These are phyloP conservation scores for Candida sojae DNA, from an alignment of 1,139 yeast genomes.

Conservation along the genomic window DNA sequence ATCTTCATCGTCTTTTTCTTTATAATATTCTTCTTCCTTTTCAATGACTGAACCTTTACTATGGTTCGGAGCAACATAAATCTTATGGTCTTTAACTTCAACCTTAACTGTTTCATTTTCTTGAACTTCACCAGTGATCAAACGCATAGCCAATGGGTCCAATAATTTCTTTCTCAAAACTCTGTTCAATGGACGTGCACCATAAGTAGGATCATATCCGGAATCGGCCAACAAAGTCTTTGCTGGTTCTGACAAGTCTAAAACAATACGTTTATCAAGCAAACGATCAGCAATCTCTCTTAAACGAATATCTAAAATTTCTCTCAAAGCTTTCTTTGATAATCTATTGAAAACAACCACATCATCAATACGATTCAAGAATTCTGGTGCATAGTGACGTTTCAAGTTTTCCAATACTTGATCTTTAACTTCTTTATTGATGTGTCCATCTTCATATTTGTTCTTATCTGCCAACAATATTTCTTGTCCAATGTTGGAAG, in stretches of 20 bases:
- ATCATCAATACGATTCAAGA: slow-evolving; percentile 90
- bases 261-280: slow-evolving; percentile 71
- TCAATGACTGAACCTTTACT: slow-evolving; percentile 10
- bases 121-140: slow-evolving; percentile 78
- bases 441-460: slow-evolving; percentile 45
- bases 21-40: slow-evolving; percentile 11
- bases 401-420: slow-evolving; percentile 69
- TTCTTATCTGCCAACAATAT: slow-evolving; percentile 64
- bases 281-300: slow-evolving; percentile 78
- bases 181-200: slow-evolving; percentile 95
- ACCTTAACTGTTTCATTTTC: slow-evolving; percentile 65
- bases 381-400: slow-evolving; percentile 85
- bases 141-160: slow-evolving; percentile 80
- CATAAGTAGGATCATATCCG: slow-evolving; percentile 90
- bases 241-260: slow-evolving; percentile 61
- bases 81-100: slow-evolving; percentile 24
- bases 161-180: slow-evolving; percentile 77
- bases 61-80: slow-evolving; percentile 52
- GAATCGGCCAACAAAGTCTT: slow-evolving; percentile 75
- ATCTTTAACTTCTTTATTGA: slow-evolving; percentile 49
- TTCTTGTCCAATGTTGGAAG: slow-evolving; percentile 95
- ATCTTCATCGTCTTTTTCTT: slow-evolving; percentile 8
- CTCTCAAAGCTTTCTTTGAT: slow-evolving; percentile 68
- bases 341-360: slow-evolving; percentile 86
- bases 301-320: slow-evolving; percentile 82